Percentiles rank a stretch among this genome's conserved stretches.
Evolutionary conservation across 2,329 filamentous ascomycete species (phyloP).

Genomic region (Cladorrhinum sp.): DNA sequence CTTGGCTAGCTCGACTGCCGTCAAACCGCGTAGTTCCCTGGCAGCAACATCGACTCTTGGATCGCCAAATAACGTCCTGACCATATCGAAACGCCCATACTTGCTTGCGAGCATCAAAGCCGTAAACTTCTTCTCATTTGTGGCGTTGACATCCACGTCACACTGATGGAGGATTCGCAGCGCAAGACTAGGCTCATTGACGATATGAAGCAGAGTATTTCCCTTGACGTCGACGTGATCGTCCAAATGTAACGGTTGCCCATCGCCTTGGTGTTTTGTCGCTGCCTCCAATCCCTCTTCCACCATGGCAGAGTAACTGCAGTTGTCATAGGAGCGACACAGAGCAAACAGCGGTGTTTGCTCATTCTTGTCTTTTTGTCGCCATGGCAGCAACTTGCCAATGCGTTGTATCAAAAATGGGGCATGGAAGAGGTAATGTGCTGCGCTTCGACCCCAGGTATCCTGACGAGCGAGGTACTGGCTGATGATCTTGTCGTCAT

Average conservation of each 20-base stretch:
- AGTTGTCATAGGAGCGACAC: constrained; percentile 92
- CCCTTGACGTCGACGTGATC: constrained; percentile 91
- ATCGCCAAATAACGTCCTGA: constrained; percentile 82
- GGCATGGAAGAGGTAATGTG: constrained; percentile 94
- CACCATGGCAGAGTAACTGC: constrained; percentile 84
- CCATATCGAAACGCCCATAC: constrained; percentile 92
- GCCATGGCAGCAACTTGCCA: constrained; percentile 79
- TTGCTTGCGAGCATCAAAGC: constrained; percentile 98
- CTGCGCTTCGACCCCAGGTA: constrained; percentile 79
- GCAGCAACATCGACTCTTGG: constrained; percentile 80
- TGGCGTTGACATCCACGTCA: constrained; percentile 93
- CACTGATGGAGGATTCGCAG: constrained; percentile 73
- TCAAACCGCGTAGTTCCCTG: constrained; percentile 82
- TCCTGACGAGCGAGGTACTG: constrained; percentile 76
- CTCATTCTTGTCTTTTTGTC: constrained; percentile 88
- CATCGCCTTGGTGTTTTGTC: constrained; percentile 70
- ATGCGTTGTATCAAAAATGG: constrained; percentile 76
- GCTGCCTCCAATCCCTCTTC: constrained; percentile 74
- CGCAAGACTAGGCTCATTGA: constrained; percentile 79
- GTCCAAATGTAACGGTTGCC: constrained; percentile 78
- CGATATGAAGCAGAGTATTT: constrained; percentile 93
- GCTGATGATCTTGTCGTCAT: constrained; percentile 52
- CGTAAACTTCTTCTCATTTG: constrained; percentile 92
- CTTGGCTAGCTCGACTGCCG: constrained; percentile 93
- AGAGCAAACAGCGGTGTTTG: constrained; percentile 97